Percentiles rank a stretch among this genome's conserved stretches.
Evolutionary conservation across 495 filamentous ascomycete species (phyloP).

Genomic region (Daldinia loculata): DNA sequence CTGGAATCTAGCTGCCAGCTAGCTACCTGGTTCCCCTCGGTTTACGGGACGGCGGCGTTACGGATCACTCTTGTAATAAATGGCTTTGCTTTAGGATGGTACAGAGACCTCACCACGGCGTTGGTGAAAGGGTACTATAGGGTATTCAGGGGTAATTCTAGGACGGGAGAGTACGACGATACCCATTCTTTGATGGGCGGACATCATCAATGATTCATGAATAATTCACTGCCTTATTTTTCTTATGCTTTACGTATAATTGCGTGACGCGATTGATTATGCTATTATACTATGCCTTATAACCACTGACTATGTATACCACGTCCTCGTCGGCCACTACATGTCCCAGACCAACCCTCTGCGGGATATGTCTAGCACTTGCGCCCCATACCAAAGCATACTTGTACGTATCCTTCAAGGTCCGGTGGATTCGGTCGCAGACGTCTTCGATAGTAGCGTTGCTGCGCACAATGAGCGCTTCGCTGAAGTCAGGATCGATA

Average conservation of each 20-base stretch:
- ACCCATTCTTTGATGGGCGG: constrained; percentile 11
- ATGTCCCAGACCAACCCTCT: constrained; percentile 90
- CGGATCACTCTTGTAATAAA: not conserved
- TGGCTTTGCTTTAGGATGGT: constrained; percentile 10
- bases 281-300: constrained; percentile 55
- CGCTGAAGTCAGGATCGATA: constrained; percentile 85
- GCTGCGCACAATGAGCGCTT: constrained; percentile 91
- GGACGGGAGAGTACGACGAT: constrained; percentile 10
- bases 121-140: constrained; percentile 26
- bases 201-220: constrained; percentile 38
- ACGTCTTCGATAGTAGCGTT: constrained; percentile 95
- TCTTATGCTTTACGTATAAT: constrained; percentile 7
- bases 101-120: constrained; percentile 23
- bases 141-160: constrained; percentile 8
- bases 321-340: constrained; percentile 94
- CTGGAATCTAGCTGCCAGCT: constrained; percentile 6
- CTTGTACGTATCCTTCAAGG: constrained; percentile 97
- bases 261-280: not conserved
- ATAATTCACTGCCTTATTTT: constrained; percentile 14
- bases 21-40: constrained; percentile 8
- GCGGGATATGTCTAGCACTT: constrained; percentile 92
- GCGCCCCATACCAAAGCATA: constrained; percentile 98
- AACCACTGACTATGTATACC: constrained; percentile 92
- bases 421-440: constrained; percentile 93
- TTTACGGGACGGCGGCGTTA: constrained; percentile 14